phyloP scores from a whole-genome alignment of 495 filamentous ascomycete genomes.

The Parathielavia hyrcaniae region DNA sequence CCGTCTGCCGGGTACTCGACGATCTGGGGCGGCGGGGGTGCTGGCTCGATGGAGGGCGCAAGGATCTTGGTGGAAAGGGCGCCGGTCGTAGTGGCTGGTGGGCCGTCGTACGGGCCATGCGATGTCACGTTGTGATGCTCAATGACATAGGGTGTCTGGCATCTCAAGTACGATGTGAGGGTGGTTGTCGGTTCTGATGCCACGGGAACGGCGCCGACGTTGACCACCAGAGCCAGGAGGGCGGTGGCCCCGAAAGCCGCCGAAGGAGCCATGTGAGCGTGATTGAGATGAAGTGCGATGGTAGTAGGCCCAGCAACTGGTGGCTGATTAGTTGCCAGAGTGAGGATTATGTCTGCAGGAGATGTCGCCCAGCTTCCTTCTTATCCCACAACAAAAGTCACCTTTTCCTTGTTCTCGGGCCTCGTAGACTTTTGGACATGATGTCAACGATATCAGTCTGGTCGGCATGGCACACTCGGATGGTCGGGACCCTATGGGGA shows the following conservation, averaged over 20 bases:
- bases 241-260: not conserved
- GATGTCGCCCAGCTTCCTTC: too few relatives aligned
- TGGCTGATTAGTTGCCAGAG: too few relatives aligned
- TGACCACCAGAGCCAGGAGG: constrained; percentile 22
- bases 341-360: too few relatives aligned
- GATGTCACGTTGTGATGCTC: constrained; percentile 38
- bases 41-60: constrained; percentile 44
- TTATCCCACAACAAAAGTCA: too few relatives aligned
- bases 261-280: not conserved
- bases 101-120: constrained; percentile 55
- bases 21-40: constrained; percentile 45
- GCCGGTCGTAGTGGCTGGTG: constrained; percentile 53
- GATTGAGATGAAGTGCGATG: not conserved
- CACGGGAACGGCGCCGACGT: constrained; percentile 29
- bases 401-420: too few relatives aligned
- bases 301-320: too few relatives aligned
- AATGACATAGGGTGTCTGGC: constrained; percentile 21
- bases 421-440: not conserved
- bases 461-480: too few relatives aligned
- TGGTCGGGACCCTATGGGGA: too few relatives aligned
- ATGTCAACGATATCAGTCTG: not conserved
- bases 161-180: constrained; percentile 23
- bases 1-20: constrained; percentile 65
- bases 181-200: constrained; percentile 36
- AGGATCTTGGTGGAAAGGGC: constrained; percentile 46